phyloP scores from a whole-genome alignment of 1,284 basidiomycete species.

The Boletellus deceptivus region DNA sequence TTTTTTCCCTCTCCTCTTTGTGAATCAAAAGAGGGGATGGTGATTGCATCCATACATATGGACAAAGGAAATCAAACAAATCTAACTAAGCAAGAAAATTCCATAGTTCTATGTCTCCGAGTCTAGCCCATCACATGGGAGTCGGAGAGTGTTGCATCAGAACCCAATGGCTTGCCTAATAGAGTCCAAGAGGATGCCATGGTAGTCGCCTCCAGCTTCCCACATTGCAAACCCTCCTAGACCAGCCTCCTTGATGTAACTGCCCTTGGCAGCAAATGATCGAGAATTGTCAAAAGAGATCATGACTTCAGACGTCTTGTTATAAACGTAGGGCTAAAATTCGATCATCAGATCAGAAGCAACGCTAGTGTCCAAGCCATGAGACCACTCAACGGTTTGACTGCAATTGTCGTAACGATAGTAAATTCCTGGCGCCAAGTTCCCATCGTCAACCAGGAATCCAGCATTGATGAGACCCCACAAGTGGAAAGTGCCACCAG shows the following conservation, averaged over 20 bases:
- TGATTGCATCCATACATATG: too few species aligned
- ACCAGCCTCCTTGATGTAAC: conserved; percentile 44
- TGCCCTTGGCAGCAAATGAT: conserved; percentile 58
- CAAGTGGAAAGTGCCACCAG: conserved; percentile 40
- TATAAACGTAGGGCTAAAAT: conserved; percentile 47
- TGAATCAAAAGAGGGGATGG: too few species aligned
- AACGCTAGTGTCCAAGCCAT: not conserved
- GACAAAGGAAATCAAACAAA: too few species aligned
- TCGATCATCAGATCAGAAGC: not conserved
- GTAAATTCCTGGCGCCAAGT: conserved; percentile 38
- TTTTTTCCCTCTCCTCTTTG: too few species aligned
- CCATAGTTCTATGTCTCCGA: too few species aligned
- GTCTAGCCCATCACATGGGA: too few species aligned
- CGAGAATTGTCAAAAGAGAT: conserved; percentile 37
- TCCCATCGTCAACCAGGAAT: conserved; percentile 39
- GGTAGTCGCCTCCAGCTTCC: conserved; percentile 55
- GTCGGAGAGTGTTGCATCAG: too few species aligned
- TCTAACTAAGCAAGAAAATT: too few species aligned
- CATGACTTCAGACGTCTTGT: conserved; percentile 38
- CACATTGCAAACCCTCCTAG: conserved; percentile 57
- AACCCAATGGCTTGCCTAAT: conserved; percentile 42
- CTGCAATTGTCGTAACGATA: conserved; percentile 47
- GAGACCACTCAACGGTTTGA: conserved; percentile 41
- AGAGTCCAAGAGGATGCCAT: conserved; percentile 50
- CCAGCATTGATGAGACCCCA: conserved; percentile 41